Conservation (phyloP, 2,329 filamentous ascomycete species). For the Tolypocladium tundrense region DNA sequence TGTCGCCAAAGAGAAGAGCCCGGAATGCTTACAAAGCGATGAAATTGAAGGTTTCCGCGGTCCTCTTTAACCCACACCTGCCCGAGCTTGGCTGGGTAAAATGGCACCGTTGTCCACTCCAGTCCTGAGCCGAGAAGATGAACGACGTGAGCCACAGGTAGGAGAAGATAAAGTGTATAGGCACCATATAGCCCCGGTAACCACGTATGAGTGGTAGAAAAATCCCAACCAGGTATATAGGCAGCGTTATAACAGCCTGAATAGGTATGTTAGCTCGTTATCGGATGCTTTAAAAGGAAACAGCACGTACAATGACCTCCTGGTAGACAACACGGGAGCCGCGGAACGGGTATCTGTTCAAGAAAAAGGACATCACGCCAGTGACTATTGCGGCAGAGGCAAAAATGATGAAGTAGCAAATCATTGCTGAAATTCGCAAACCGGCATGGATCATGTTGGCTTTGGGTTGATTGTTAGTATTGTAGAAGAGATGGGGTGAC, state of each 20-base stretch:
- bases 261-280: not conserved
- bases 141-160: constrained; percentile 17
- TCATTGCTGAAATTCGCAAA: constrained; percentile 6
- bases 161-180: constrained; percentile 12
- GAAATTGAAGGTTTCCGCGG: constrained; percentile 13
- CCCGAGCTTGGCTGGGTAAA: not conserved
- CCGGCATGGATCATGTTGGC: not conserved
- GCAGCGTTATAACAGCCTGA: constrained; percentile 13
- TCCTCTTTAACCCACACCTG: constrained; percentile 10
- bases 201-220: constrained; percentile 8
- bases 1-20: no score
- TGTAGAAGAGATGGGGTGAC: no score
- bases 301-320: constrained; percentile 9
- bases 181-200: constrained; percentile 12
- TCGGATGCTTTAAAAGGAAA: no score
- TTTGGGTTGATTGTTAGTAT: not conserved
- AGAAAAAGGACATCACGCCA: constrained; percentile 12
- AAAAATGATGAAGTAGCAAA: constrained; percentile 12
- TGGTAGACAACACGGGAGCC: constrained; percentile 11
- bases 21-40: constrained; percentile 11
- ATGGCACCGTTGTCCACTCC: constrained; percentile 7
- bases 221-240: constrained; percentile 9
- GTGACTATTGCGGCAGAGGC: constrained; percentile 12
- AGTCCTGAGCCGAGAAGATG: constrained; percentile 14
- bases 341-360: constrained; percentile 6